phyloP scores from a whole-genome alignment of 1,139 yeast genomes.

The Diutina pseudorugosa region DNA sequence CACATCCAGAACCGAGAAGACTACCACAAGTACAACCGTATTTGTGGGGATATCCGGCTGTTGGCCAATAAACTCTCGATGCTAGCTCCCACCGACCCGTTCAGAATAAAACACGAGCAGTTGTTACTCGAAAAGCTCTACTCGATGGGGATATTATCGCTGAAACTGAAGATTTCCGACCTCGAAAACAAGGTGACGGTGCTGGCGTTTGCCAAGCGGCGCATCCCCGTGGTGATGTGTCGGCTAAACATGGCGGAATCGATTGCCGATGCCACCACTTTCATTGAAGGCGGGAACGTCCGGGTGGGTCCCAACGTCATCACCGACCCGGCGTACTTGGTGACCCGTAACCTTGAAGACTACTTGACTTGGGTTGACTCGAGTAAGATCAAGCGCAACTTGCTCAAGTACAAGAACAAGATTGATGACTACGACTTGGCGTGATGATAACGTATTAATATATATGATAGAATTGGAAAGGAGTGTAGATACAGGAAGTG shows the following conservation, averaged over 20 bases:
- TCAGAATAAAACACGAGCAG: conserved; percentile 79
- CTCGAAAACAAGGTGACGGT: conserved; percentile 87
- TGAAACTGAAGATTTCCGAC: conserved; percentile 85
- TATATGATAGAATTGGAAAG: background rate
- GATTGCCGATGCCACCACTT: conserved; percentile 77
- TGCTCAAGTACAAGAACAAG: conserved; percentile 79
- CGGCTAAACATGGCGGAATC: conserved; percentile 90
- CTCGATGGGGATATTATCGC: conserved; percentile 75
- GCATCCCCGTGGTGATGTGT: conserved; percentile 93
- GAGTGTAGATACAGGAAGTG: background rate
- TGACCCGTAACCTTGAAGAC: conserved; percentile 89
- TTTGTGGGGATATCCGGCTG: conserved; percentile 85
- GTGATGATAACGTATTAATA: conserved; percentile 10
- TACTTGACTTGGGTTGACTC: conserved; percentile 95
- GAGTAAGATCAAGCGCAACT: conserved; percentile 83
- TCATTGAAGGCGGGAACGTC: conserved; percentile 94
- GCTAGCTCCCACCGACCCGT: conserved; percentile 77
- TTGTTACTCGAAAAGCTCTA: conserved; percentile 75
- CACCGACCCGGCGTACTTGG: conserved; percentile 91
- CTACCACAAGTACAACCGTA: conserved; percentile 82
- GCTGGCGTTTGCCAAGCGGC: conserved; percentile 80
- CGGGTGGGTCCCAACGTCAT: conserved; percentile 94
- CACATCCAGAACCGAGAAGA: conserved; percentile 93
- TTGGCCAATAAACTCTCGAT: conserved; percentile 77
- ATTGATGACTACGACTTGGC: conserved; percentile 68